These are phyloP conservation scores for Phellopilus nigrolimitatus DNA, from an alignment of 1,284 basidiomycete species.

Conservation along the genomic window DNA sequence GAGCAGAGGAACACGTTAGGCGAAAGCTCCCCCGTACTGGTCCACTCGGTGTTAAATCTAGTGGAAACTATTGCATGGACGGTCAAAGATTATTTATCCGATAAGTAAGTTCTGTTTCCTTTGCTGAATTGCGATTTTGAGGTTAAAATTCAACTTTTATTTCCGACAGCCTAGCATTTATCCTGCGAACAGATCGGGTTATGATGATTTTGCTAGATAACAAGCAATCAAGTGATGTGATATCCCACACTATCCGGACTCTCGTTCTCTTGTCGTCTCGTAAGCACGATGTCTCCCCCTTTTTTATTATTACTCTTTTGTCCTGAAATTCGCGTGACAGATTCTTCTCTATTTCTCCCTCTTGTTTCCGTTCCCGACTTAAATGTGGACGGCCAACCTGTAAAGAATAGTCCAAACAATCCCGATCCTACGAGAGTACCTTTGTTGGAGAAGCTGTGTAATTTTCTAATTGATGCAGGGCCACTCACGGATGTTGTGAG, in stretches of 20 bases:
- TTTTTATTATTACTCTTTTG: not conserved
- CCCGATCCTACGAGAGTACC: constrained; percentile 34
- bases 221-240: constrained; percentile 45
- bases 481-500: constrained; percentile 42
- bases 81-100: constrained; percentile 37
- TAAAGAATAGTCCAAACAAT: constrained; percentile 12
- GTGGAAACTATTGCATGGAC: constrained; percentile 52
- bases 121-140: constrained; percentile 2
- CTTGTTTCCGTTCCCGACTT: constrained; percentile 31
- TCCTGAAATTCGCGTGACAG: constrained; percentile 24
- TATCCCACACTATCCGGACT: constrained; percentile 41
- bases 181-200: constrained; percentile 37
- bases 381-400: constrained; percentile 16
- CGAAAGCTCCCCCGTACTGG: constrained; percentile 28
- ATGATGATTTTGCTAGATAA: constrained; percentile 45
- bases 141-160: not conserved
- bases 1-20: constrained; percentile 23
- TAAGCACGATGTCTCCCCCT: constrained; percentile 32
- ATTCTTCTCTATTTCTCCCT: constrained; percentile 36
- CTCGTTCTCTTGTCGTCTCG: constrained; percentile 54
- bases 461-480: constrained; percentile 43
- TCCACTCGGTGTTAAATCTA: constrained; percentile 40
- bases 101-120: constrained; percentile 34
- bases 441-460: constrained; percentile 50
- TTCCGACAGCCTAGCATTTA: constrained; percentile 34